Evolutionary conservation across 768 basidiomycete genomes (phyloP).

Genomic region (Strobilomyces dryophilus): DNA sequence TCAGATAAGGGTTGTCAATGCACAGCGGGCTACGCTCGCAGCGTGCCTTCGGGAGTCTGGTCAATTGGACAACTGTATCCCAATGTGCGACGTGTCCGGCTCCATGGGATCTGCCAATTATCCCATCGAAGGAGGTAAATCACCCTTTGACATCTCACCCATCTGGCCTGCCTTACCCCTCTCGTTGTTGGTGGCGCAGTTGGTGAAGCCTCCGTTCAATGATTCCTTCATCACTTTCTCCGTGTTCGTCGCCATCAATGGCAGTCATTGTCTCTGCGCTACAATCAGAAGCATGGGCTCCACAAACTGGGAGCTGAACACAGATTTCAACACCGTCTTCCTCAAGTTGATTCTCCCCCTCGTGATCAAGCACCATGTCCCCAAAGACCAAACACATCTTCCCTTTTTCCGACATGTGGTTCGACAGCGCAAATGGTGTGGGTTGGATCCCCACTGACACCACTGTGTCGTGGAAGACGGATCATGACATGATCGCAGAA

Average conservation of each 20-base stretch:
- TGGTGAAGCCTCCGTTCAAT: constrained; percentile 62
- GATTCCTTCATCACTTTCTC: constrained; percentile 72
- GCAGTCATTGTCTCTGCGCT: constrained; percentile 31
- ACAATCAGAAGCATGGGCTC: too few relatives aligned
- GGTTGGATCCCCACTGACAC: too few relatives aligned
- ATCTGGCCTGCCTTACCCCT: constrained; percentile 63
- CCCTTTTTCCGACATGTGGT: constrained; percentile 75
- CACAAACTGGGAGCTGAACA: too few relatives aligned
- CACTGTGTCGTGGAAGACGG: too few relatives aligned
- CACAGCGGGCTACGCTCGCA: constrained; percentile 65
- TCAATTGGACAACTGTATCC: constrained; percentile 56
- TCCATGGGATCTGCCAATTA: constrained; percentile 51
- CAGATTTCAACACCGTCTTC: too few relatives aligned
- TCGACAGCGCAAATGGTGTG: too few relatives aligned
- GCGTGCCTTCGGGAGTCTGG: constrained; percentile 49
- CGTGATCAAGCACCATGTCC: too few relatives aligned
- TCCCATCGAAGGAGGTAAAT: neutral
- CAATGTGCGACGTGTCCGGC: constrained; percentile 71
- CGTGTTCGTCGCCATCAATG: constrained; percentile 44
- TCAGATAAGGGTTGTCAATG: constrained; percentile 47
- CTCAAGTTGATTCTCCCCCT: too few relatives aligned
- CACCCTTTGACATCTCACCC: constrained; percentile 31
- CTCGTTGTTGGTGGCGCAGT: constrained; percentile 58
- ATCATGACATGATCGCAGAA: too few relatives aligned
- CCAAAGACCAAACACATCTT: constrained; percentile 66